Evolutionary conservation across 495 filamentous ascomycete species (phyloP), one percentile per base, ranked within the genome.

Genomic region (Chaetomium cochliodes): DNA sequence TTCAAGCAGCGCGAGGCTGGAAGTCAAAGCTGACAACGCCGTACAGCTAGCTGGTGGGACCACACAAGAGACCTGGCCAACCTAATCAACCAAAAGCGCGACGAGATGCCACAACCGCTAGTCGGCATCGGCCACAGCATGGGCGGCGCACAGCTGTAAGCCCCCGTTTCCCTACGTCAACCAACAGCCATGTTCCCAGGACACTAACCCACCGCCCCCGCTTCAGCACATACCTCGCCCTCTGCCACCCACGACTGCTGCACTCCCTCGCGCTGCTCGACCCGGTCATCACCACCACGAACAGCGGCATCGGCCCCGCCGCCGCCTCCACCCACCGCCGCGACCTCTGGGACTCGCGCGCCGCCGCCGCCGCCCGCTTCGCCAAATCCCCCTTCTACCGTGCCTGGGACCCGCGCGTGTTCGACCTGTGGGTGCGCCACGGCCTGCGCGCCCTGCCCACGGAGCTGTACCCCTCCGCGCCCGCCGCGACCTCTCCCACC

Each of bases 41-140:
- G 2, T 25, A 80, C 77, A 90, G 87, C 90, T 11, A 86, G 81
- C 67, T 98, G 94, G 94, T 81, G 86, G 56, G 94, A 98, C 77
- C 87, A 96, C 75, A 76, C 91, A 20, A 85, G 94, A 54, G 94
- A 98, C 76, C 83, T 97, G 13, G 82, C 96, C n/a, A 85, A 91
- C 68, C 82, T 96, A 71, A 82, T 94, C 77, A 97, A 97, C 76
- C 79, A 84, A 50, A 93, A 96, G 77, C 90, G 91, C 37, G 76
- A 81, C 9, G 76, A 90, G 62, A 96, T 98, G 90, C 87, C 90
- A 4, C 88, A 90, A 13, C 93, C 94, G 6, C 76, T 97, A n/a
- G 77, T 97, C 62, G 94, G 93, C 33, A 73, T 98, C 4, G 94
- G 94, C 23, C 94, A 98, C 77, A 93, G 90, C 73, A 89, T 92